Evolutionary conservation across 768 basidiomycete genomes (phyloP).

Genomic region (Kwoniella dendrophila): DNA sequence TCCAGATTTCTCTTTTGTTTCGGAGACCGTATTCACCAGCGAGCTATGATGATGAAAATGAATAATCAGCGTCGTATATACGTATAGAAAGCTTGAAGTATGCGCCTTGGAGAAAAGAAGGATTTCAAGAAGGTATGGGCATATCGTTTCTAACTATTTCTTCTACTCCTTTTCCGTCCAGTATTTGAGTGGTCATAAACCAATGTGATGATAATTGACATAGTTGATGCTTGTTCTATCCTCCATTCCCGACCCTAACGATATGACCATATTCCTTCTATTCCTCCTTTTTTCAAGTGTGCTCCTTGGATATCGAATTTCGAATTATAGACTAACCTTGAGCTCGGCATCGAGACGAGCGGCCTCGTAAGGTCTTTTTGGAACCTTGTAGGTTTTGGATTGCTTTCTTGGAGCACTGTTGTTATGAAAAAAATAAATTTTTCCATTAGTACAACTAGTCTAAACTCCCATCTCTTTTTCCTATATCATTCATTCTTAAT

Average conservation of each 20-base stretch:
- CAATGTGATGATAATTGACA: too few relatives aligned
- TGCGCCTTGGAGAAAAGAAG: not conserved
- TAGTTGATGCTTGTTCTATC: too few relatives aligned
- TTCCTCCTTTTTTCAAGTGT: too few relatives aligned
- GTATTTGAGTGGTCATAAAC: too few relatives aligned
- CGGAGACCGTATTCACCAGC: constrained; percentile 99
- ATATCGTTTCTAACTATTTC: not conserved
- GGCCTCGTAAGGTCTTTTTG: constrained; percentile 92
- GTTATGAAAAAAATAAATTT: constrained; percentile 2
- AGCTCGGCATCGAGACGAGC: constrained; percentile 99
- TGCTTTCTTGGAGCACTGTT: constrained; percentile 55
- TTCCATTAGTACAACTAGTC: not conserved
- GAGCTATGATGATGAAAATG: constrained; percentile 67
- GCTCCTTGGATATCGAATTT: not conserved
- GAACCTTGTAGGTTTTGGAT: constrained; percentile 82
- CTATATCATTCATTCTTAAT: not conserved
- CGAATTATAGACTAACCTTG: constrained; percentile 67
- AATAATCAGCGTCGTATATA: constrained; percentile 6
- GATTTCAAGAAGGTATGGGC: not conserved
- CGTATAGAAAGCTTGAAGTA: not conserved
- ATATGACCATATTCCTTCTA: not conserved
- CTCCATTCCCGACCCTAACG: not conserved
- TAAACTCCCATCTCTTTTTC: not conserved
- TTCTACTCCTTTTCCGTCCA: too few relatives aligned
- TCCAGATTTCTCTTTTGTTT: constrained; percentile 99